phyloP scores from a whole-genome alignment of 2,329 filamentous ascomycete species.

The Phyllosticta capitalensis region DNA sequence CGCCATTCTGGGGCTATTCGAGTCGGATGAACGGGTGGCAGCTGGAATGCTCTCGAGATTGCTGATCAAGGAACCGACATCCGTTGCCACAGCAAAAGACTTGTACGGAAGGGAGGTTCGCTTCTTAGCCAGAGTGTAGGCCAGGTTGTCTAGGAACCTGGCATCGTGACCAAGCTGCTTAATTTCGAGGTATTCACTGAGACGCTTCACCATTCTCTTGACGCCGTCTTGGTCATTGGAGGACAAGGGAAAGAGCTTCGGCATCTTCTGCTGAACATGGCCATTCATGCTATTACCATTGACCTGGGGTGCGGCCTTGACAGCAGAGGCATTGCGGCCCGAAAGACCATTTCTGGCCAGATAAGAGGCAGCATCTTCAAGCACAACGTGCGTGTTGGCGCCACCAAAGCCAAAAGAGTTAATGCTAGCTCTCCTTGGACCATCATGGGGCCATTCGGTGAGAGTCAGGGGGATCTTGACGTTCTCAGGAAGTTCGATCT shows the following conservation, averaged over 20 bases:
- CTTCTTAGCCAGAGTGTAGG: slow-evolving; percentile 1
- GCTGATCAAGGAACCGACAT: neutral
- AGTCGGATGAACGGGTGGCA: neutral
- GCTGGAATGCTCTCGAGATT: neutral
- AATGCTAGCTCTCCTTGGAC: slow-evolving; percentile 13
- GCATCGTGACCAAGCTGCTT: neutral
- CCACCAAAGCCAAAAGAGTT: slow-evolving; percentile 20
- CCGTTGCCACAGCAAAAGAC: neutral
- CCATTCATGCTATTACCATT: neutral
- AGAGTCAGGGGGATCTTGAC: slow-evolving; percentile 12
- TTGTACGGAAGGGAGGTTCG: neutral
- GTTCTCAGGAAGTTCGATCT: slow-evolving; percentile 11
- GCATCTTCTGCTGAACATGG: neutral
- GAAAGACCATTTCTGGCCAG: neutral
- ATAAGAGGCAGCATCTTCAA: slow-evolving; percentile 13
- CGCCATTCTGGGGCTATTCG: neutral
- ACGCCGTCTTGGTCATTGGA: neutral
- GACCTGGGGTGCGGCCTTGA: neutral
- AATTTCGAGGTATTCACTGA: neutral
- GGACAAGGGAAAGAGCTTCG: neutral
- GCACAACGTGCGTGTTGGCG: slow-evolving; percentile 21
- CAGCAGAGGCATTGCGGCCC: neutral
- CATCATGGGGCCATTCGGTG: slow-evolving; percentile 10
- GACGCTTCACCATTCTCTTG: neutral
- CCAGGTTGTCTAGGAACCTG: slow-evolving; percentile 1